Evolutionary conservation across 768 basidiomycete genomes (phyloP), one percentile per base, ranked within the genome.

Genomic region (Lanmaoa rubissima): DNA sequence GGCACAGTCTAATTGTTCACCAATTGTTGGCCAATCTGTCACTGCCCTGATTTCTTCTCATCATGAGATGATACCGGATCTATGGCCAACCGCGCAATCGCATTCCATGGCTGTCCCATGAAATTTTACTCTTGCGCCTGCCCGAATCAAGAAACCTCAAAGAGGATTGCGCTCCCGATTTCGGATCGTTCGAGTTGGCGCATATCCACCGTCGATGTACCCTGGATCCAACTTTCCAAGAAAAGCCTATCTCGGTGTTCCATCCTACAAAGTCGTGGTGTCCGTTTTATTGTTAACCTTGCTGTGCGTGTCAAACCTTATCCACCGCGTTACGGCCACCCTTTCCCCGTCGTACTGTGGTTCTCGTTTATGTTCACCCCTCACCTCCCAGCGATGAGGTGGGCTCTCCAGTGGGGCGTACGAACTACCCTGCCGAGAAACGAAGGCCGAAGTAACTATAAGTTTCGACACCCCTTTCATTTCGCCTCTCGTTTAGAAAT

Each of bases 101-200:
- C 51, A 40, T 53, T 44, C 49, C 49, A 57, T 58, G 54, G 57
- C 51, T 60, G 53, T 59, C 28, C 60, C 43, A n/a, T 54, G 57
- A 62, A 64, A 59, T 52, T 58, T 55, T 40, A 46, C 53, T 55
- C 49, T 60, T 62, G 56, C 66, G 66, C 69, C 61, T 52, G 36
- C 53, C 68, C 64, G 40, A 70, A 70, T 70, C 48, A 9, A 72
- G 69, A 54, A 70, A 70, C 48, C 28, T 72, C 59, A 72, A 72
- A 70, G 70, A 63, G 48, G 54, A 35, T 26, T 36, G 10, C 16
- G 48, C 38, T 41, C 54, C 67, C 65, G 57, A 45, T 68, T 56
- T 58, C 62, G 60, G 57, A 53, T 57, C 60, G 45, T 54, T 51
- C 57, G 24, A 47, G 54, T 28, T 42, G 34, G 46, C 41, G 5